Evolutionary conservation across 768 basidiomycete species (phyloP), one percentile per base, ranked within the genome.

Genomic region (Amanita fuliginea): DNA sequence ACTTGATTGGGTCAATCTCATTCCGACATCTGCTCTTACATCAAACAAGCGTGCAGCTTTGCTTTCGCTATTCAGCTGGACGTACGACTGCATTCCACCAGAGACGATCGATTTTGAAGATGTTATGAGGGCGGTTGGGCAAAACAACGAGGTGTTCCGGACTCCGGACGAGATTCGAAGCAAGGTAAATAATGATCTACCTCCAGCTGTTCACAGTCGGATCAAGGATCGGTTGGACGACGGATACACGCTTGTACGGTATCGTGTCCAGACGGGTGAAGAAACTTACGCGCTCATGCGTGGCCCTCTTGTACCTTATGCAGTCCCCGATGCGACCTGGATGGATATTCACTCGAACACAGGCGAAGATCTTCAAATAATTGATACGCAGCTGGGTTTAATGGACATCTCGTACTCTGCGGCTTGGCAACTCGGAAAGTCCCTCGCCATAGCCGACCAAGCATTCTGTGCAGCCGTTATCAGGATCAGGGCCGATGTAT

Each of bases 371-470:
- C 47, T 49, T 22, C 47, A 49, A 4, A 49, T 49, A 8, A 36
- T 49, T 14, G 47, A 49, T 39, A 19, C 33, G n/a, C 13, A 13
- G 13, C 10, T 49, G 8, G 47, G 47, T 11, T 9, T 49, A 26
- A 49, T 49, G 14, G 47, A 49, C 13, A 22, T 49, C 30, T 39
- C 47, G n/a, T 49, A 49, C 19, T 49, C 36, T 6, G 10, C 47
- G 28, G 47, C 47, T 39, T 49, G 47, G 47, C 47, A 49, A 34
- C 36, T 49, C 2, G 47, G 47, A 22, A 49, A 49, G 19, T 21
- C 47, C 14, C 47, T 49, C 26, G 47, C 47, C 6, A 49, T 49
- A 3, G 47, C 47, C 16, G 37, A 49, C 21, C 47, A 39, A 22
- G 36, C 34, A 11, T 49, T 49, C 26, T 39, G 18, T 39, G 47